Conservation (phyloP, 768 basidiomycete genomes). For the Tulasnella sp. region DNA sequence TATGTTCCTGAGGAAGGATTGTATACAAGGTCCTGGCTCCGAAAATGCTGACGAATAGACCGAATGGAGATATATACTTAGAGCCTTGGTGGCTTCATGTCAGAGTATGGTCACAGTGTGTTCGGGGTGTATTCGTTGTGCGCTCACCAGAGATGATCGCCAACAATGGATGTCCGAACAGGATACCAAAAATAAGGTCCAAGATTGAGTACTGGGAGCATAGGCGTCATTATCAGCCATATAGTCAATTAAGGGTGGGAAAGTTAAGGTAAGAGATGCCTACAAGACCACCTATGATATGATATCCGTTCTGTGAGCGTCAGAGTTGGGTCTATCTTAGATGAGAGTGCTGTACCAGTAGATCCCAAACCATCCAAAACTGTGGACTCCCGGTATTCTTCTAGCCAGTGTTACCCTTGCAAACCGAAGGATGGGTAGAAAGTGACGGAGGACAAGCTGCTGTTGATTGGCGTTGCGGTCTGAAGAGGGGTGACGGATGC, state of each 20-base stretch:
- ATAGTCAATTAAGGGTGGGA: no score
- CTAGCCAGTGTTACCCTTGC: not conserved
- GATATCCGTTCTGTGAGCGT: no score
- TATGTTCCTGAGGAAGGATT: no score
- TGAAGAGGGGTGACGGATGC: not conserved
- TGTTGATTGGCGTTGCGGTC: not conserved
- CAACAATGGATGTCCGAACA: slow-evolving; percentile 3
- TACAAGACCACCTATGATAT: no score
- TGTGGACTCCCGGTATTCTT: slow-evolving; percentile 1
- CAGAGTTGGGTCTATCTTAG: no score
- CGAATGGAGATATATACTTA: slow-evolving; percentile 14
- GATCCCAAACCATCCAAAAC: slow-evolving; percentile 6
- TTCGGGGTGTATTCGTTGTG: not conserved
- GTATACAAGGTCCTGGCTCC: not conserved
- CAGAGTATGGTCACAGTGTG: not conserved
- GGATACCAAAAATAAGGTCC: slow-evolving; percentile 5
- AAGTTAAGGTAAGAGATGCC: no score
- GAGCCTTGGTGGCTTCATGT: not conserved
- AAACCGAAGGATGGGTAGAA: slow-evolving; percentile 6
- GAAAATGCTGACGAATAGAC: not conserved
- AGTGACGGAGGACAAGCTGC: slow-evolving; percentile 3
- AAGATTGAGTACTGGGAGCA: slow-evolving; percentile 7
- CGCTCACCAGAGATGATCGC: slow-evolving; percentile 10
- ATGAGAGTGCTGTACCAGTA: not conserved
- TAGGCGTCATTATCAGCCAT: no score